These are phyloP conservation scores for Aspergillus versicolor DNA, from an alignment of 2,329 filamentous ascomycete species.

Conservation along the genomic window DNA sequence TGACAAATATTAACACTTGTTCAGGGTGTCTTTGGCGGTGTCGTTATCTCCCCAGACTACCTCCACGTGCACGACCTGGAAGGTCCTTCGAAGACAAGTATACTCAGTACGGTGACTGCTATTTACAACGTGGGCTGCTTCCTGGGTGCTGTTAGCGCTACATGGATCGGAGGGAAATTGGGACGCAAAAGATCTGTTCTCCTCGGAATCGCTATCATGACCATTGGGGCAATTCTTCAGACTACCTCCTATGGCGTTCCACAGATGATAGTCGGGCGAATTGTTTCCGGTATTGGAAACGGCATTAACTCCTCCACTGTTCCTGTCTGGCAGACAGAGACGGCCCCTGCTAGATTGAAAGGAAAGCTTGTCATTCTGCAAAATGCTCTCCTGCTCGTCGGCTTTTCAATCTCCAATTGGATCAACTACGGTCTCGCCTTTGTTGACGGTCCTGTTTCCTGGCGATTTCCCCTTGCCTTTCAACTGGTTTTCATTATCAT, in stretches of 20 bases:
- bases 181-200: conserved; percentile 44
- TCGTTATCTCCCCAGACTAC: conserved; percentile 8
- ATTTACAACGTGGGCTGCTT: conserved; percentile 29
- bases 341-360: conserved; percentile 33
- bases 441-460: conserved; percentile 2
- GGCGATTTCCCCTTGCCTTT: conserved; percentile 15
- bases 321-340: conserved; percentile 31
- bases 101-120: conserved; percentile 11
- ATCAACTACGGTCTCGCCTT: conserved; percentile 11
- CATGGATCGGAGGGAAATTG: conserved; percentile 44
- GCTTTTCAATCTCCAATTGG: conserved; percentile 10
- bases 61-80: conserved; percentile 7
- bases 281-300: conserved; percentile 47
- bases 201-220: conserved; percentile 39
- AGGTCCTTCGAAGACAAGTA: conserved; percentile 2
- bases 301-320: conserved; percentile 53
- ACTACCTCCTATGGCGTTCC: conserved; percentile 45
- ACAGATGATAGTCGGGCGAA: conserved; percentile 52
- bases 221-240: conserved; percentile 50
- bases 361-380: conserved; percentile 51
- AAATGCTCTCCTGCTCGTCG: conserved; percentile 16
- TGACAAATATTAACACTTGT: not conserved
- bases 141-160: conserved; percentile 45
- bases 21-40: conserved; percentile 11
- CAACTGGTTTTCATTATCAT: conserved; percentile 12